Conservation (phyloP, 2,329 filamentous ascomycete species). For the Aspergillus neoniger region DNA sequence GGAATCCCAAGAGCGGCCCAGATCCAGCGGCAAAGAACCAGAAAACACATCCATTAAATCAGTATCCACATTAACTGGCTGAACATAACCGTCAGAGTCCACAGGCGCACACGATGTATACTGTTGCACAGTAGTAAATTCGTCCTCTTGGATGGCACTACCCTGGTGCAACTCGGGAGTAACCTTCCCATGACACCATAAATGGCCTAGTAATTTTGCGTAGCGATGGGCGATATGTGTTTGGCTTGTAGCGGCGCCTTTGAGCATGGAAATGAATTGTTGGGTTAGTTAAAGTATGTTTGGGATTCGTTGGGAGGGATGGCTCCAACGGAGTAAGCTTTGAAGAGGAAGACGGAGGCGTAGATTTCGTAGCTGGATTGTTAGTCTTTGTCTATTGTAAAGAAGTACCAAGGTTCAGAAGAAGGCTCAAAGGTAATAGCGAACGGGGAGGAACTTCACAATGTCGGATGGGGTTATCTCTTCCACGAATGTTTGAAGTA, state of each 20-base stretch:
- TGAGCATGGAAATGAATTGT: constrained; percentile 13
- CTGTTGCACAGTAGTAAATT: background rate
- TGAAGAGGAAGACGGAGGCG: constrained; percentile 18
- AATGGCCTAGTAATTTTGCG: constrained; percentile 8
- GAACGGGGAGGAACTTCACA: constrained; percentile 15
- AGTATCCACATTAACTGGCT: background rate
- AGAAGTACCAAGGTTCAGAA: no score
- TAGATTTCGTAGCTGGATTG: constrained; percentile 14
- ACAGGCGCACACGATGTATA: background rate
- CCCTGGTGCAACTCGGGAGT: background rate
- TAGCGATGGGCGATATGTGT: constrained; percentile 14
- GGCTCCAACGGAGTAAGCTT: constrained; percentile 12
- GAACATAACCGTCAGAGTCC: background rate
- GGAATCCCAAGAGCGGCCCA: background rate
- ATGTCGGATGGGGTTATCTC: background rate
- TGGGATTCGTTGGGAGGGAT: constrained; percentile 1
- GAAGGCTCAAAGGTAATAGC: constrained; percentile 13
- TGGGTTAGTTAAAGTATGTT: constrained; percentile 4
- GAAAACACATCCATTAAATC: background rate
- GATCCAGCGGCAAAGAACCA: background rate
- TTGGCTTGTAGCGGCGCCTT: constrained; percentile 7
- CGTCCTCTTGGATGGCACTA: background rate
- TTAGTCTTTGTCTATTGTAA: background rate
- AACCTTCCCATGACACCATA: constrained; percentile 11
- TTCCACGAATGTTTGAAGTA: constrained; percentile 13